These are phyloP conservation scores for Penicillium sp. DNA, from an alignment of 2,329 filamentous ascomycete genomes.

Conservation along the genomic window DNA sequence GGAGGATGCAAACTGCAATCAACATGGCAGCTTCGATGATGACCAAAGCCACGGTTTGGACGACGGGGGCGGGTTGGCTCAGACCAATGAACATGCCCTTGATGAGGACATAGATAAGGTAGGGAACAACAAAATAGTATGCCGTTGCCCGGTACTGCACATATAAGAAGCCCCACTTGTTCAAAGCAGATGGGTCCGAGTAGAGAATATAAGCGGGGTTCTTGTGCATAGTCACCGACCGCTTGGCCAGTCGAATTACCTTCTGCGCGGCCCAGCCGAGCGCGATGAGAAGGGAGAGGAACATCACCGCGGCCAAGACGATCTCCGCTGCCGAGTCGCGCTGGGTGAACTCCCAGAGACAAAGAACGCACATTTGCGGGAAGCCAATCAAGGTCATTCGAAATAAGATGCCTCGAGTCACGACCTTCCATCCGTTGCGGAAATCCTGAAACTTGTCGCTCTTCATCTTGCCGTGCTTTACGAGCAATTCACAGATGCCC, in stretches of 20 bases:
- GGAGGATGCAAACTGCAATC: conserved; percentile 69
- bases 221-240: conserved; percentile 85
- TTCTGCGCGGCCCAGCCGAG: conserved; percentile 83
- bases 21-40: conserved; percentile 75
- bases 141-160: conserved; percentile 93
- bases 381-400: conserved; percentile 84
- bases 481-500: conserved; percentile 67
- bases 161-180: conserved; percentile 98
- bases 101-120: conserved; percentile 70
- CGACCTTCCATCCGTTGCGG: conserved; percentile 86
- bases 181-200: conserved; percentile 85
- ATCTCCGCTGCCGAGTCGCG: conserved; percentile 80
- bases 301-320: conserved; percentile 81
- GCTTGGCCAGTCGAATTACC: conserved; percentile 80
- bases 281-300: conserved; percentile 70
- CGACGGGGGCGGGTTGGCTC: conserved; percentile 61
- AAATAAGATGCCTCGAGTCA: conserved; percentile 90
- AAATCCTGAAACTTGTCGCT: conserved; percentile 85
- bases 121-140: conserved; percentile 87
- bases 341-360: conserved; percentile 86
- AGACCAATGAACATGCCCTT: conserved; percentile 88
- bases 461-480: conserved; percentile 71
- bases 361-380: conserved; percentile 83
- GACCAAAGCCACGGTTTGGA: conserved; percentile 75
- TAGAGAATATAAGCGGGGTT: conserved; percentile 96